These are phyloP conservation scores for Calcarisporium arbuscula DNA, from an alignment of 2,329 filamentous ascomycete species.

Conservation along the genomic window DNA sequence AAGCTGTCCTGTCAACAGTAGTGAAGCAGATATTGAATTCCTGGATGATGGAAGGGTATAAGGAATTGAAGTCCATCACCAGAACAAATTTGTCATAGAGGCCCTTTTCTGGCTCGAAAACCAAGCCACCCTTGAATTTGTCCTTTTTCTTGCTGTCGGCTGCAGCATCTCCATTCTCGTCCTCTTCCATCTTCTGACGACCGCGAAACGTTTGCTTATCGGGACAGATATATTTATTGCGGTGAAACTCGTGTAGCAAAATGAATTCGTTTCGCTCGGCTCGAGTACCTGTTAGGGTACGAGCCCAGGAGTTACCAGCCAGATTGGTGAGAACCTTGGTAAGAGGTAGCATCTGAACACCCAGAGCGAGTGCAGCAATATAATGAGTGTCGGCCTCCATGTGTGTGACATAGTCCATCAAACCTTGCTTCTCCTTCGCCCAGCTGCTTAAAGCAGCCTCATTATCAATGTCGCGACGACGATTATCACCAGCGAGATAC, in stretches of 20 bases:
- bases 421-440: constrained; percentile 68
- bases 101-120: constrained; percentile 96
- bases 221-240: constrained; percentile 95
- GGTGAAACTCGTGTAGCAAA: constrained; percentile 91
- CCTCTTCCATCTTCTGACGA: constrained; percentile 66
- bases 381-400: constrained; percentile 95
- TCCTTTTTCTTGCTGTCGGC: constrained; percentile 92
- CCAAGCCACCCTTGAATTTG: constrained; percentile 97
- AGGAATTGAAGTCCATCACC: constrained; percentile 99
- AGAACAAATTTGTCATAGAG: constrained; percentile 97
- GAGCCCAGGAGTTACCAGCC: constrained; percentile 96
- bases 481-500: constrained; percentile 68
- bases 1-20: constrained; percentile 73
- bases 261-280: constrained; percentile 99
- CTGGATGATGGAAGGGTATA: constrained; percentile 98
- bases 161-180: constrained; percentile 59
- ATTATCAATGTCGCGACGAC: constrained; percentile 79
- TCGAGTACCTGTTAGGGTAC: constrained; percentile 89
- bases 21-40: constrained; percentile 99
- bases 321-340: constrained; percentile 95
- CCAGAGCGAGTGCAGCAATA: constrained; percentile 82
- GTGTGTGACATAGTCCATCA: constrained; percentile 90
- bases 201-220: constrained; percentile 84
- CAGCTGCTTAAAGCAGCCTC: constrained; percentile 81
- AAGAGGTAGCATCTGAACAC: constrained; percentile 84